Base-by-base conservation (phyloP, 2,329 filamentous ascomycete genomes). In the Talaromyces sp. region DNA sequence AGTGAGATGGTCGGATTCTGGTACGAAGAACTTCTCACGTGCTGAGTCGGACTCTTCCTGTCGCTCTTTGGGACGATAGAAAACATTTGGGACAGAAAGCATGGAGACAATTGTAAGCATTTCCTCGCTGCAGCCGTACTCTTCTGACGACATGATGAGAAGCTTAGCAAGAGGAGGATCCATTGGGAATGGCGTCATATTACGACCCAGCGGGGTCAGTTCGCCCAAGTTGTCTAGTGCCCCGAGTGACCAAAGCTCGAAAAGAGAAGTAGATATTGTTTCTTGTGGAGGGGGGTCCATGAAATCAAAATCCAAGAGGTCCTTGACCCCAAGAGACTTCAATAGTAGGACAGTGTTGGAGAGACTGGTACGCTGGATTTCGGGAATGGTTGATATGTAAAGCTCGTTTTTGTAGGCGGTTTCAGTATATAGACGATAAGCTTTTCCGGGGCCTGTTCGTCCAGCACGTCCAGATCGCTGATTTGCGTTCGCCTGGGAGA, bases 231-330 rank as follows among this genome's bases (percentile, higher is more conserved):
- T 97, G 70, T 97, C 91, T 11, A 99, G 76, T 0, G 94, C 93
- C 1, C 94, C 94, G 0, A 99, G 80, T 0, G 94, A 92, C 94
- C 94, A 99, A 0, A 99, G 84, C 65, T 99, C 94, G 74, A 97
- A 99, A 32, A 99, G 86, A 3, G 92, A 97, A 0, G 94, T 99
- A 0, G 91, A 93, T 61, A 99, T 97, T 0, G 92, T 97, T 66
- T 99, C 95, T 74, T 99, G 94, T 0, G 94, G 94, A 6, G 94
- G 94, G 1, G 94, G 94, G 63, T 99, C 94, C 93, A 99, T 97
- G 65, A 99, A 99, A 70, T 97, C 91, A 67, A 99, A 99, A 71
- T 99, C 93, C 1, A 99, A 77, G 9, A 99, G 80, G 62, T 99
- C 92, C 67, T 90, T 93, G 16, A 99, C 93, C 0, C 94, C 94